Base-by-base conservation (phyloP, 495 filamentous ascomycete species). In the Ramalina intermedia region DNA sequence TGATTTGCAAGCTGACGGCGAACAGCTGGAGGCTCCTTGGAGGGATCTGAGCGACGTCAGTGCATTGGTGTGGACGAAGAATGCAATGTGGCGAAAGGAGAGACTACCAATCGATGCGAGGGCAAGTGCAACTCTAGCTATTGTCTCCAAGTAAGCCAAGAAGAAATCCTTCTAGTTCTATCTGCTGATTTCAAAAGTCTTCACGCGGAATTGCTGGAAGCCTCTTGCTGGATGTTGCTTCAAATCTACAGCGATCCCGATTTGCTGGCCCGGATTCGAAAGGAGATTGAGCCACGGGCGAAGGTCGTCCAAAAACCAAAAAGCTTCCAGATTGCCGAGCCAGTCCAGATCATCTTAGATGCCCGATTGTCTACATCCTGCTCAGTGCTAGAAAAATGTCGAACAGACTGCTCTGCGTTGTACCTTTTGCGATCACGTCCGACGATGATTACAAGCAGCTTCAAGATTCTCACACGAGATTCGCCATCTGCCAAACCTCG, bases 141-240 rank as follows among this genome's bases (percentile, higher is more conserved):
- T 79, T 18, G 55, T 78, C 12, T 81, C 76, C 71, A 69, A 69
- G 17, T 55, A 26, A 27, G 49, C 21, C 12, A 13, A 44, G 16
- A 5, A 16, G 1, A 8, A 11, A 12, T 2, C 12, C 7, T 12
- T 6, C 14, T 26, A 6, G 23, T 20, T 26, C 11, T 36, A 2
- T 46, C 21, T 26, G n/a, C 26, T 36, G 44, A 26, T 46, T 11
- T n/a, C 27, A 6, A 17, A 11, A 13, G 17, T 26, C 21, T 45
- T 47, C 20, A 40, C 27, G 12, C 33, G 9, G 13, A 37, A 37
- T 17, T 11, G 3, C 38, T 33, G 27, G 27, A 33, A 4, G 9
- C 11, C 41, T 67, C 70, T 2, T 81, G 76, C 56, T 82, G 77
- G 77, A 68, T 69, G 41, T 43, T 80, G 17, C 54, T 76, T 14